These are phyloP conservation scores for Salvia miltiorrhiza DNA, from an alignment of 257 asterid genomes.

Conservation along the genomic window DNA sequence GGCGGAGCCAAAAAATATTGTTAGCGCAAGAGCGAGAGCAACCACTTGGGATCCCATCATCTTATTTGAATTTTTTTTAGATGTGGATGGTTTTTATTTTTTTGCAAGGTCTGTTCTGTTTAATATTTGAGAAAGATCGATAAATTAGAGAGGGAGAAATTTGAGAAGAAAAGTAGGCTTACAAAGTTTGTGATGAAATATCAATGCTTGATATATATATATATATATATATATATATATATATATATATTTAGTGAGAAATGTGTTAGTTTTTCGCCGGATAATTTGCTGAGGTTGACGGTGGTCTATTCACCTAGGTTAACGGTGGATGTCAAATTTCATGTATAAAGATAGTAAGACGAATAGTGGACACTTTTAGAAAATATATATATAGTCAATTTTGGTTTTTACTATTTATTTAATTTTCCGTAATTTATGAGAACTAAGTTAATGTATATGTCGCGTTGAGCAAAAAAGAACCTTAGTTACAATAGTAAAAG, in stretches of 20 bases:
- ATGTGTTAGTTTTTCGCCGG: neutral
- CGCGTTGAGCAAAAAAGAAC: too few relatives aligned
- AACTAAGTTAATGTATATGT: too few relatives aligned
- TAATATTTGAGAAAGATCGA: neutral
- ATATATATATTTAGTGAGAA: neutral
- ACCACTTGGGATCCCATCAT: slow-evolving; percentile 57
- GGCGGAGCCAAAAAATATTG: slow-evolving; percentile 36
- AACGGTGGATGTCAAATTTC: neutral
- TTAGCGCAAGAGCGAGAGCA: slow-evolving; percentile 34
- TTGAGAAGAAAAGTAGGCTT: neutral
- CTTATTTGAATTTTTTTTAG: neutral
- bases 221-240: too few relatives aligned
- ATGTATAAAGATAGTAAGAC: neutral
- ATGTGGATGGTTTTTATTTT: neutral
- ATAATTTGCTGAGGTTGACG: neutral
- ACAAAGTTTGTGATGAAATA: neutral
- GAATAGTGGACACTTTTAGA: neutral
- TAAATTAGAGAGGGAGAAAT: neutral
- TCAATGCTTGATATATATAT: neutral
- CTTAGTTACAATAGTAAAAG: too few relatives aligned
- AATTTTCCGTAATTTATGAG: too few relatives aligned
- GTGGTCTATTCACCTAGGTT: neutral
- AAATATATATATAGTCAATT: neutral
- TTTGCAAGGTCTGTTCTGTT: neutral
- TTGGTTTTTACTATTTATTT: too few relatives aligned